Conservation (phyloP, 1,284 basidiomycete genomes). For the Ceratobasidium sp. region DNA sequence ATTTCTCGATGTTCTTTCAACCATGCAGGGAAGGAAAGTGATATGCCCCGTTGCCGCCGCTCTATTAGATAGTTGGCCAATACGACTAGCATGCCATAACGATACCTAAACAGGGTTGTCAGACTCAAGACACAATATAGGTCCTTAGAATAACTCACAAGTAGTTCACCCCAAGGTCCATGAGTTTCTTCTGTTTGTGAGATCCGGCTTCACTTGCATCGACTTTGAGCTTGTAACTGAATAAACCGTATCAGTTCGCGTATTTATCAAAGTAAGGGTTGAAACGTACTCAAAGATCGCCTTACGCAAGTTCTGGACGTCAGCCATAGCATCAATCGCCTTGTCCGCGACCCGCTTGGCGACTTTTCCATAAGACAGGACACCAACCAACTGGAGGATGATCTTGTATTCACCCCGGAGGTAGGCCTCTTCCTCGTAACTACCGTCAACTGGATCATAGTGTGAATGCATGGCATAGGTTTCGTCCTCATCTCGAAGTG, state of each 20-base stretch:
- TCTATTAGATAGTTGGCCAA: conserved; percentile 97
- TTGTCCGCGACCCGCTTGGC: conserved; percentile 95
- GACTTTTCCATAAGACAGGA: conserved; percentile 87
- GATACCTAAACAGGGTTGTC: conserved; percentile 65
- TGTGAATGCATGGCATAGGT: conserved; percentile 57
- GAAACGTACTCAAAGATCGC: conserved; percentile 85
- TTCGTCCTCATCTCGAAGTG: conserved; percentile 56
- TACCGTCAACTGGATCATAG: conserved; percentile 80
- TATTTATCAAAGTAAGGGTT: not conserved
- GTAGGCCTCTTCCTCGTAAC: conserved; percentile 88
- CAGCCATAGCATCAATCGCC: conserved; percentile 89
- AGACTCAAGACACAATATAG: conserved; percentile 41
- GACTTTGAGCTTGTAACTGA: conserved; percentile 90
- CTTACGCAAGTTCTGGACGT: conserved; percentile 93
- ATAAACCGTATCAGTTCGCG: conserved; percentile 12
- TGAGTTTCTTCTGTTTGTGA: conserved; percentile 79
- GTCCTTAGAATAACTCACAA: conserved; percentile 64
- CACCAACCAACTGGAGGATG: conserved; percentile 93
- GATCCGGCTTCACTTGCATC: conserved; percentile 86
- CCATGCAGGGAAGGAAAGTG: conserved; percentile 81
- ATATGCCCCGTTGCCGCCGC: conserved; percentile 57
- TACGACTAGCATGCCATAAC: conserved; percentile 93
- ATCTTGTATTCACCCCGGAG: conserved; percentile 95
- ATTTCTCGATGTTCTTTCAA: conserved; percentile 87
- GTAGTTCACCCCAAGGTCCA: conserved; percentile 86